phyloP scores from a whole-genome alignment of 176 grass and related monocot species.

The Calamus simplicifolius region DNA sequence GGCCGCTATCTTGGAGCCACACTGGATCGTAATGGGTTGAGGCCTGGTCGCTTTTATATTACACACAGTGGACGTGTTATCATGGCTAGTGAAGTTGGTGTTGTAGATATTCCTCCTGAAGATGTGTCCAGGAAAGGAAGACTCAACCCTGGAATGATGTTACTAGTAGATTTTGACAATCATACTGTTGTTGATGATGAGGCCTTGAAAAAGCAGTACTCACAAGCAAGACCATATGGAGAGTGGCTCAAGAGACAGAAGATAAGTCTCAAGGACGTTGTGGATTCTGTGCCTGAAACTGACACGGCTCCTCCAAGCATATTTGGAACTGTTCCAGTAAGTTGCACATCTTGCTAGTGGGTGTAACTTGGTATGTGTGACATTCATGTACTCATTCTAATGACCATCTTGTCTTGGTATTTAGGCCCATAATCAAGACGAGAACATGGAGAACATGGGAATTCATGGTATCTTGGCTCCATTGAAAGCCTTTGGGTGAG shows the following conservation, averaged over 20 bases:
- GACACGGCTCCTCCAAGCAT: conserved; percentile 50
- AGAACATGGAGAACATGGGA: conserved; percentile 32
- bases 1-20: conserved; percentile 96
- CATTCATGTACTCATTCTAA: too few species aligned
- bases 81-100: conserved; percentile 97
- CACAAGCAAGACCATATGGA: conserved; percentile 69
- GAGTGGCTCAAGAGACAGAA: conserved; percentile 90
- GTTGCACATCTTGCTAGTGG: background rate
- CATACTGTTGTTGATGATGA: conserved; percentile 89
- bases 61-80: conserved; percentile 90
- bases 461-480: conserved; percentile 67
- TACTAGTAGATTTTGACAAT: conserved; percentile 95
- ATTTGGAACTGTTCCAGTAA: conserved; percentile 50
- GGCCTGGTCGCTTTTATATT: conserved; percentile 91
- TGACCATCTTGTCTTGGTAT: background rate
- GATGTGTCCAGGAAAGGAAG: conserved; percentile 88
- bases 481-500: conserved; percentile 94
- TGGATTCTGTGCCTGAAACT: conserved; percentile 68
- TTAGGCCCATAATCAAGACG: conserved; percentile 28
- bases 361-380: too few species aligned
- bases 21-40: conserved; percentile 80
- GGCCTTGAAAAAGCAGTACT: conserved; percentile 74
- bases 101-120: conserved; percentile 76
- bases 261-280: conserved; percentile 51
- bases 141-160: conserved; percentile 97